These are phyloP conservation scores for Rhynchosporium agropyri DNA, from an alignment of 2,329 filamentous ascomycete species.

Conservation along the genomic window DNA sequence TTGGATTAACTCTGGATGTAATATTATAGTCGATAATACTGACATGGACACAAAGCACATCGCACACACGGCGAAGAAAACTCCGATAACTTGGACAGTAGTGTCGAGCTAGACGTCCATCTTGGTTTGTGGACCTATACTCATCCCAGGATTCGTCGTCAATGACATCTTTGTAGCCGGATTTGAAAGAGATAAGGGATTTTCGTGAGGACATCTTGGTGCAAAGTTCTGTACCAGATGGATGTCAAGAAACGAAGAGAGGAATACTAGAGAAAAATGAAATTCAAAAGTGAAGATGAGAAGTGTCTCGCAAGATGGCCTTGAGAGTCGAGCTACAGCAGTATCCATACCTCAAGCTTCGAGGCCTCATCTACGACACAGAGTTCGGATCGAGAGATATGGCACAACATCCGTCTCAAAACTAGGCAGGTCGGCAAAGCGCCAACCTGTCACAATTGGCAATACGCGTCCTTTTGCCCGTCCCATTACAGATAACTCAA, in stretches of 20 bases:
- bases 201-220: background rate
- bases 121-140: background rate
- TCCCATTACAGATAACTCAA: background rate
- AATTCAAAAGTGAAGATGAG: background rate
- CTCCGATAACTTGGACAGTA: constrained; percentile 6
- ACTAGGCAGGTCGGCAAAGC: background rate
- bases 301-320: background rate
- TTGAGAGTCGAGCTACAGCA: background rate
- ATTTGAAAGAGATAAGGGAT: background rate
- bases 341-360: background rate
- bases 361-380: constrained; percentile 10
- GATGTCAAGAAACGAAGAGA: too few species aligned
- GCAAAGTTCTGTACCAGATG: background rate
- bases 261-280: background rate
- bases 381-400: background rate
- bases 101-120: background rate
- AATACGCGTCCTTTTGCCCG: background rate
- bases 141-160: constrained; percentile 14
- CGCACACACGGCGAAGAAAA: constrained; percentile 9
- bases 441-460: background rate
- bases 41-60: constrained; percentile 9
- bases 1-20: background rate
- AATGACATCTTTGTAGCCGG: constrained; percentile 5
- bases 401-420: constrained; percentile 7
- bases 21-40: background rate